These are phyloP conservation scores for Neopestalotiopsis clavispora DNA, from an alignment of 2,329 filamentous ascomycete species.

Conservation along the genomic window DNA sequence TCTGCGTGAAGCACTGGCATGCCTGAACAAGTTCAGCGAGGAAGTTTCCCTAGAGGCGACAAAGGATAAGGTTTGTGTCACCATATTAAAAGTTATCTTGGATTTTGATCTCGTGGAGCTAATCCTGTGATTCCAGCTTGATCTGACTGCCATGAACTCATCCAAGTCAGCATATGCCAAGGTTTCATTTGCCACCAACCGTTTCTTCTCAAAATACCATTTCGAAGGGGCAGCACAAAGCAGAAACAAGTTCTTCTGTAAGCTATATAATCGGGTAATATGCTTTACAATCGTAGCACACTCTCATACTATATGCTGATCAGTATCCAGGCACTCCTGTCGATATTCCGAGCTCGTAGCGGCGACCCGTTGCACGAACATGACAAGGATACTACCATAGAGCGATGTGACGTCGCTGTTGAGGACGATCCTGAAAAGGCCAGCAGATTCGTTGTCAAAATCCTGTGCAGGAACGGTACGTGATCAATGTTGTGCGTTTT, in stretches of 20 bases:
- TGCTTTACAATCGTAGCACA: not conserved
- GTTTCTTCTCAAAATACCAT: constrained; percentile 76
- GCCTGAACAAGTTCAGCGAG: constrained; percentile 80
- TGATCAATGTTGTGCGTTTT: not conserved
- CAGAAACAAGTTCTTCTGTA: constrained; percentile 72
- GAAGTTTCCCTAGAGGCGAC: constrained; percentile 76
- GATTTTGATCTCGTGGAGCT: constrained; percentile 1
- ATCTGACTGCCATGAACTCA: constrained; percentile 77
- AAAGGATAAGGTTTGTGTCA: constrained; percentile 62
- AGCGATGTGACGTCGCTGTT: constrained; percentile 75
- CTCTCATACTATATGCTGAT: constrained; percentile 8
- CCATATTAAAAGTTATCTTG: constrained; percentile 9
- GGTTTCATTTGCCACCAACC: constrained; percentile 67
- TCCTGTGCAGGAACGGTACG: constrained; percentile 73
- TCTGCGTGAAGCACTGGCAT: constrained; percentile 75
- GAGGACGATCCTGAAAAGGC: constrained; percentile 73
- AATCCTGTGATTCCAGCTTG: constrained; percentile 55
- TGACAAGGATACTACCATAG: constrained; percentile 72
- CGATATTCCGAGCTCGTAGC: constrained; percentile 73
- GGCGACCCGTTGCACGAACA: constrained; percentile 61
- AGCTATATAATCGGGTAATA: constrained; percentile 71
- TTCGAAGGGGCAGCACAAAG: constrained; percentile 61
- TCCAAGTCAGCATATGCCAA: constrained; percentile 81
- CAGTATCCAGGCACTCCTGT: constrained; percentile 63
- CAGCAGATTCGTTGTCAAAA: constrained; percentile 76